Base-by-base conservation (phyloP, 2,329 filamentous ascomycete genomes). In the Ophiobolus disseminans region DNA sequence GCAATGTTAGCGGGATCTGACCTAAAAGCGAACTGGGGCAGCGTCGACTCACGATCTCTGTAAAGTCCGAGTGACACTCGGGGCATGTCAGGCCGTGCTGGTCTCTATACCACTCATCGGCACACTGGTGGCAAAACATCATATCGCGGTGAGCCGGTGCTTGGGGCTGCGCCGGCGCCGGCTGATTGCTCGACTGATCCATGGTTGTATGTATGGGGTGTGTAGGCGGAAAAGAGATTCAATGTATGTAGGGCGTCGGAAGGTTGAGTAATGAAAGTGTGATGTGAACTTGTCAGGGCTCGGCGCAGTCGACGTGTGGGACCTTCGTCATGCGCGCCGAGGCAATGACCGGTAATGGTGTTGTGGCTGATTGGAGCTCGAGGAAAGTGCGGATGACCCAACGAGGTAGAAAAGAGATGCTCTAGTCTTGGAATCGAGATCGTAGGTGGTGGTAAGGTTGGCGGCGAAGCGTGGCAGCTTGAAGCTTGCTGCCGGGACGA, bases 61-160 rank as follows among this genome's bases (percentile, higher is more conserved):
- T 90, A 58, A 90, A 86, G 16, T 96, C 90, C 28, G 86, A 85
- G 3, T 80, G 70, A 69, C 94, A 99, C n/a, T 77, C 73, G 13
- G 91, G 91, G 68, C 94, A 99, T 13, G 76, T 77, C 54, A 96
- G 75, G 20, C 82, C 86, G 57, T 82, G 79, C 55, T 88, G 82
- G 50, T 90, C 84, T 50, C 84, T 80, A 65, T 88, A 90, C 91
- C 91, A 97, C 71, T 96, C 88, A 55, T 88, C 76, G 42, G 82
- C 72, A 76, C 94, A 97, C 51, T 81, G 76, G 74, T 97, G 91
- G 74, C 94, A 99, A 73, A 83, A 95, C 45, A 97, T 87, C 57
- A 93, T 84, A 68, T 96, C 89, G 54, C 70, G 68, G 43, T 62
- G 64, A 30, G 51, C 63, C n/a, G 66, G 49, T 40, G 50, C 53